Base-by-base conservation (phyloP, 1,284 basidiomycete species). In the Garcileccinum viscosum region DNA sequence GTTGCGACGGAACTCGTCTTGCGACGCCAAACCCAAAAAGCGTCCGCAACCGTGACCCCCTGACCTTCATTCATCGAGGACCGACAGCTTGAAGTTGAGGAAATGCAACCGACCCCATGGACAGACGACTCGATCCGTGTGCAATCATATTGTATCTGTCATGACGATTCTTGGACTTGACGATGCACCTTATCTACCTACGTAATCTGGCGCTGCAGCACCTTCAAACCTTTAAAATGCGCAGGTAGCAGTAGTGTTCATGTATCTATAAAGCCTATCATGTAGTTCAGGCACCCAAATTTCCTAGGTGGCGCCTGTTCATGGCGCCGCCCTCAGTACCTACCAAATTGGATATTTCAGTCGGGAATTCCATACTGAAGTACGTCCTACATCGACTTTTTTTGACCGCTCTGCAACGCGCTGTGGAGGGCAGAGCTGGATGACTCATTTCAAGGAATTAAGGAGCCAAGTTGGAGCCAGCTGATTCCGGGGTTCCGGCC, bases 1-100 rank as follows among this genome's bases (percentile, higher is more conserved):
- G 65, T 4, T 17, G 5, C 30, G 4, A 61, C 73, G 8, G 67
- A 73, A 42, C 17, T 73, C 33, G 19, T 53, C 8, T 37, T 65
- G 50, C 68, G 19, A 27, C 63, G 33, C 56, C 7, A 42, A 9
- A n/a, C 56, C 22, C 44, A 8, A 24, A 47, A 33, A 32, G 11
- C 4, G 15, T 19, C 38, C 33, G 24, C 2, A 14, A 11, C 32
- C 58, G 12, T 53, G 17, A 7, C 3, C 56, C 59, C 32, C 37
- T 44, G 11, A 24, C 37, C 27, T 27, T 33, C 4, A 4, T 30
- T 4, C 38, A n/a, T 61, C 24, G 33, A 65, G 27, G 38, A 65
- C 58, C 50, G 40, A 37, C 38, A 24, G 27, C 15, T 19, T 56
- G 53, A 30, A 56, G 53, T 5, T n/a, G 24, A 27, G 24, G 15